A percentile compares a stretch with the other conserved stretches of the same genome.
Evolutionary conservation across 106 monocot genomes (phyloP).

Genomic region (Chionographis japonica): DNA sequence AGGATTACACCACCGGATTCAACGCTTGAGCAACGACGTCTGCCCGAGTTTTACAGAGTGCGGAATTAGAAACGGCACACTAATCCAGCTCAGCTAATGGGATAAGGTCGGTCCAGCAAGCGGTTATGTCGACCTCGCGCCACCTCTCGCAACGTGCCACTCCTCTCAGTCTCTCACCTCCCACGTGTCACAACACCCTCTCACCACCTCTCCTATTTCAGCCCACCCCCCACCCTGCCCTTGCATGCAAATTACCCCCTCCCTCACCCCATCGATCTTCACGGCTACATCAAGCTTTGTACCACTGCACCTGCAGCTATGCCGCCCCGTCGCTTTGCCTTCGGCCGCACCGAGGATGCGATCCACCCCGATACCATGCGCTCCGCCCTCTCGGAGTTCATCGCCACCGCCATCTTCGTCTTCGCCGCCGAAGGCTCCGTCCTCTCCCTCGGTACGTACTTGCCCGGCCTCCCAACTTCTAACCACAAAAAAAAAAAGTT

Average conservation of each 20-base stretch:
- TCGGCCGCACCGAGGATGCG: slow-evolving; percentile 48
- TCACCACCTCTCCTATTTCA: slow-evolving; percentile 7
- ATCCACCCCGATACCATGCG: slow-evolving; percentile 49
- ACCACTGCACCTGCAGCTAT: background rate
- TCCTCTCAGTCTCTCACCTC: background rate
- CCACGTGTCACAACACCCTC: slow-evolving; percentile 19
- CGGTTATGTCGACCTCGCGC: slow-evolving; percentile 3
- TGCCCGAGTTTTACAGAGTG: too few relatives aligned
- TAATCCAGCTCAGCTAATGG: too few relatives aligned
- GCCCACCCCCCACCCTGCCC: too few relatives aligned
- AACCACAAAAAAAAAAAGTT: too few relatives aligned
- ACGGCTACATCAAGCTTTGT: background rate
- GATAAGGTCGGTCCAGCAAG: too few relatives aligned
- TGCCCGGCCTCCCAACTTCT: background rate
- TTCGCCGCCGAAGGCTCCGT: slow-evolving; percentile 69
- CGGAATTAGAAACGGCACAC: too few relatives aligned
- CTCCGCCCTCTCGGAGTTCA: slow-evolving; percentile 53
- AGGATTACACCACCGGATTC: too few relatives aligned
- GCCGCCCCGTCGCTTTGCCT: slow-evolving; percentile 35
- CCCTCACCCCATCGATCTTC: background rate
- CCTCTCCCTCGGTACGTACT: slow-evolving; percentile 47
- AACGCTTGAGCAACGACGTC: too few relatives aligned
- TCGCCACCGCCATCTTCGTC: slow-evolving; percentile 66
- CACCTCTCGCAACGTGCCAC: slow-evolving; percentile 35
- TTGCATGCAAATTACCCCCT: background rate